Evolutionary conservation across 2,329 filamentous ascomycete species (phyloP), one percentile per base, ranked within the genome.

Genomic region (Mycocentrospora acerina): DNA sequence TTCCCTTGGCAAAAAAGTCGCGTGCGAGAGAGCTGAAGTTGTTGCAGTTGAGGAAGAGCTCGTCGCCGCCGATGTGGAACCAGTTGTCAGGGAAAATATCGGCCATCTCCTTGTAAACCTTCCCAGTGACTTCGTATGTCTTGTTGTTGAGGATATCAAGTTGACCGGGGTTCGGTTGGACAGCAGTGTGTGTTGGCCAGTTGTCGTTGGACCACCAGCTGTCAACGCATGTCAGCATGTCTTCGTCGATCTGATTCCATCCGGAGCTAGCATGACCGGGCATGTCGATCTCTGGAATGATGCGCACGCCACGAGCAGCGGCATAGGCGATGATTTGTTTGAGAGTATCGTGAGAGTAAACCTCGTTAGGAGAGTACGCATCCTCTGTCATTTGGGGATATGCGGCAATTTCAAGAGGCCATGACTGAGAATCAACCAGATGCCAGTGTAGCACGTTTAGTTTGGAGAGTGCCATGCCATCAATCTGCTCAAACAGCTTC

Each of bases 231-330:
- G 80, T 72, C 18, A 81, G 68, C 39, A 83, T 78, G 16, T 71
- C 68, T 16, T 77, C 69, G 42, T 81, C 76, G 6, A 82, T 67
- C 43, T 78, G 77, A 37, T 75, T 69, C 77, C 77, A 80, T 19
- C 77, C 77, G 1, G 76, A 71, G 19, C 71, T 68, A 5, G 77
- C 73, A 55, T 82, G 79, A 31, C 78, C 76, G 6, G 79, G 79
- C 77, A 81, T 81, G 57, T 82, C 79, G 28, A 81, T 73, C 51
- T 82, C 79, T n/a, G 79, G 76, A 24, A 82, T 69, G 38, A 82
- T 69, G 37, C 80, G 76, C n/a, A 82, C 70, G 39, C 74, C 79
- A 13, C 78, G 78, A 24, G 73, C 72, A 25, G 73, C 67, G 12
- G 74, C 77, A 46, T 79, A 79, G 10, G 58, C 54, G 34, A 80